Base-by-base conservation (phyloP, 371 early-diverging fungal genomes). In the Chytridiales sp. region DNA sequence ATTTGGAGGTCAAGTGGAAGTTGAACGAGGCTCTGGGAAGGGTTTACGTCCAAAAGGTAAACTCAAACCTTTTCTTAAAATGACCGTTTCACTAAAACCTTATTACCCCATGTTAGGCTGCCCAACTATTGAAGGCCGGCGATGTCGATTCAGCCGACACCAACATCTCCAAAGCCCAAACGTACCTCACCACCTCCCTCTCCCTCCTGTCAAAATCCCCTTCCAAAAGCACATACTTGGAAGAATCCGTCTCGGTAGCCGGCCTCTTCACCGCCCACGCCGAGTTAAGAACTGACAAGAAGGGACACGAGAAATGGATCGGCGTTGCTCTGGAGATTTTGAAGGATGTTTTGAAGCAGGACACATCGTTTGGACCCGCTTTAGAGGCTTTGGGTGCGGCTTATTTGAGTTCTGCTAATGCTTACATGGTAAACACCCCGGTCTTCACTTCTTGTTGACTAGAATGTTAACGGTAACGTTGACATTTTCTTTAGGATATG, bases 1-100 rank as follows among this genome's bases (percentile, higher is more conserved):
- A 22, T 8, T 27, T 17, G 8, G 22, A 50, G 22, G 55, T 8
- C 22, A 27, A 42, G 30, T 66, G 66, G 66, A 53, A 40, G 26
- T 40, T 66, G 21, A 15, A 57, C 36, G 60, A 66, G 27, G 60
- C 43, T 0, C 6, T 55, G n/a, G 66, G 48, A 9, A 21, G 61
- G 8, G 61, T 56, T 6, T 30, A 39, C 15, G 29, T 56, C 13
- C 61, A 66, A 41, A 66, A 60, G 56, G 64, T 56, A 13, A 21
- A 13, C n/a, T n/a, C 29, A 11, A 4, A 11, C 6, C n/a, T 9
- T 30, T 8, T n/a, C 38, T 8, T 32, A 11, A 35, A 21, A 21
- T 21, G 15, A 38, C 22, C 24, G 11, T 19, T 32, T 26, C 42
- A 1, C 46, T 46, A 26, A 46, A 46, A 21, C 22, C 26, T 22